Conservation (phyloP, 495 filamentous ascomycete genomes). For the Massariosphaeria phaeospora region DNA sequence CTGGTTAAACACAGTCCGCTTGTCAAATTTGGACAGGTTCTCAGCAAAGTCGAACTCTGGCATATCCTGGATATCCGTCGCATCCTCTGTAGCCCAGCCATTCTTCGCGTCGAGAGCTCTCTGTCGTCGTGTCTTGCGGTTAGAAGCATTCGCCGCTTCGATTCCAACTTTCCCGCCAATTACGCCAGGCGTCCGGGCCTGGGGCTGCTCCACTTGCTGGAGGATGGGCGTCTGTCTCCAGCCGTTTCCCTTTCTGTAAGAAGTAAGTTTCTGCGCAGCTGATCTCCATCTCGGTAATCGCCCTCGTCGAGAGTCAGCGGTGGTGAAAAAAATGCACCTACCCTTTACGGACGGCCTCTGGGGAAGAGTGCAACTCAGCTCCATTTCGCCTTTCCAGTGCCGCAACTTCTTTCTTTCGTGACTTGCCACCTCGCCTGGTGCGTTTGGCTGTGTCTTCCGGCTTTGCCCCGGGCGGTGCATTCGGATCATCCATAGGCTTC, state of each 20-base stretch:
- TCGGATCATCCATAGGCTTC: slow-evolving; percentile 31
- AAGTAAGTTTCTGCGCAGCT: background rate
- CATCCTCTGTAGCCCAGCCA: slow-evolving; percentile 95
- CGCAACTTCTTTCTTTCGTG: slow-evolving; percentile 26
- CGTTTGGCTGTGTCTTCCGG: slow-evolving; percentile 16
- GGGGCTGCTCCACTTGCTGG: slow-evolving; percentile 43
- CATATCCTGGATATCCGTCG: slow-evolving; percentile 92
- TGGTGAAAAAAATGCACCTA: slow-evolving; percentile 7
- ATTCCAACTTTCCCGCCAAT: slow-evolving; percentile 29
- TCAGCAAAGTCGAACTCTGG: slow-evolving; percentile 90
- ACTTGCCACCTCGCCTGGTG: slow-evolving; percentile 27
- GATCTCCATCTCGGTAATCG: too few relatives aligned
- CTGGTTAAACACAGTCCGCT: slow-evolving; percentile 79
- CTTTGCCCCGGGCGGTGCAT: background rate
- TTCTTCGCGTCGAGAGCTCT: slow-evolving; percentile 60
- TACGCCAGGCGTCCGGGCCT: slow-evolving; percentile 29
- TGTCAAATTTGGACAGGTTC: slow-evolving; percentile 89
- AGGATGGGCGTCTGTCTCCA: slow-evolving; percentile 83
- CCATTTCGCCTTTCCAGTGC: slow-evolving; percentile 28
- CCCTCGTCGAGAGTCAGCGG: too few relatives aligned
- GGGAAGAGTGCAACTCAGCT: slow-evolving; percentile 21
- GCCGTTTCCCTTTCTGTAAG: slow-evolving; percentile 48
- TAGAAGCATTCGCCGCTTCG: slow-evolving; percentile 27
- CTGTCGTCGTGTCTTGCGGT: slow-evolving; percentile 39
- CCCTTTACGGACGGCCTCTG: slow-evolving; percentile 30